Percentiles rank a stretch among this genome's conserved stretches.
Conservation (phyloP, 176 grass and related monocot species). For the Luzula sylvatica region DNA sequence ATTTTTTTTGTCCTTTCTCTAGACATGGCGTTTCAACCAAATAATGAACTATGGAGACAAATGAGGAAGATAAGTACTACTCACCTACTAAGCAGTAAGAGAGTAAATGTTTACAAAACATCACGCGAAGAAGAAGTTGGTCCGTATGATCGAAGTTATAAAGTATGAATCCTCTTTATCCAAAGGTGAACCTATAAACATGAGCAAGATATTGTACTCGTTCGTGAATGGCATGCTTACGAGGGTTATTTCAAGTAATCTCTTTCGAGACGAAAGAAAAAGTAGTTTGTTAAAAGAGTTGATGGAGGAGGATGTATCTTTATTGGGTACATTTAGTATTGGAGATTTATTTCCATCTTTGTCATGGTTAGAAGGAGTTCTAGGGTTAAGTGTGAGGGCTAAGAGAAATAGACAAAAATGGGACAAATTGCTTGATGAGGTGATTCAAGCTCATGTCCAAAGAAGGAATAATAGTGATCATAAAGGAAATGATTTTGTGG, state of each 20-base stretch:
- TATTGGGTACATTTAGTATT: background rate
- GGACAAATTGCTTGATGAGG: background rate
- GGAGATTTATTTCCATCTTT: constrained; percentile 1
- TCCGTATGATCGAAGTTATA: background rate
- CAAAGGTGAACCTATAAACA: background rate
- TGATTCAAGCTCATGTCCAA: background rate
- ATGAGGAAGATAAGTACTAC: constrained; percentile 13
- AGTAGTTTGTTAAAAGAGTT: background rate
- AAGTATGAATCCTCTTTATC: background rate
- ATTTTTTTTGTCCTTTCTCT: no score
- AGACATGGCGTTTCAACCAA: constrained; percentile 8
- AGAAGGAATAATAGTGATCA: background rate
- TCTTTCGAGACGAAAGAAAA: background rate
- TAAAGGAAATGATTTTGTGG: no score
- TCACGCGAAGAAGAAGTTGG: constrained; percentile 17
- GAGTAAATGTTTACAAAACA: background rate
- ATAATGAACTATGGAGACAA: no score
- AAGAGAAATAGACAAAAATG: background rate
- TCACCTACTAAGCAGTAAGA: background rate
- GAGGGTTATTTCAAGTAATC: background rate
- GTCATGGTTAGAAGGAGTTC: background rate
- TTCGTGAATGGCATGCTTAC: no score
- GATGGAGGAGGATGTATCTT: background rate
- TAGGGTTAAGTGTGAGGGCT: background rate
- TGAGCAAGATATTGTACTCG: no score